Evolutionary conservation across 2,329 filamentous ascomycete genomes (phyloP), one percentile per base, ranked within the genome.

Genomic region (Colletotrichum cuscutae): DNA sequence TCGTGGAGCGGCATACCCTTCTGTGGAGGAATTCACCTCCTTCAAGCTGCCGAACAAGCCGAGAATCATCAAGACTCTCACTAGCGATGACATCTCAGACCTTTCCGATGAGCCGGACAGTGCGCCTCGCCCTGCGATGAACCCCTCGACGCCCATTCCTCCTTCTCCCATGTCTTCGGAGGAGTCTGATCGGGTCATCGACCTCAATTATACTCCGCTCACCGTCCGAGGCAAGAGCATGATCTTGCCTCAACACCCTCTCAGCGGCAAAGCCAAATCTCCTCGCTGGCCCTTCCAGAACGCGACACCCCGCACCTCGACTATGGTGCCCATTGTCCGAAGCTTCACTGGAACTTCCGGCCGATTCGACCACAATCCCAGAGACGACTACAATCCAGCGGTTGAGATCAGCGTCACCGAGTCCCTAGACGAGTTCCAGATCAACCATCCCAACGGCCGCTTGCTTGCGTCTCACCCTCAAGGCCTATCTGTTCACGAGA

Each of bases 201-300:
- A 28, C n/a, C 30, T 26, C 11, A 56, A 73, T 2, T 60, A 73
- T 9, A 73, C 66, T 15, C 60, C 71, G 3, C 59, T 61, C 5
- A 71, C 56, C 6, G 28, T 73, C 5, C 56, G 60, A 12, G 71
- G 71, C 7, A 26, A 71, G 56, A 70, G 66, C 2, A 73, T 73
- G 71, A 60, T 73, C 19, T 57, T 15, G 12, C 71, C 60, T 2
- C 62, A 35, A 5, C 42, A 60, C 12, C 46, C 60, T 7, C 71
- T 73, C 28, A 53, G 54, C 22, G 26, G 19, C 6, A 49, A 26
- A 13, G n/a, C 49, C 28, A 1, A 35, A 12, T 61, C 66, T 9
- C 71, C 71, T 32, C 66, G 60, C 13, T 73, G 71, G 71, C 71
- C 71, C 19, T 73, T 73, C 35, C 71, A 73, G 6, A 24, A 73